These are phyloP conservation scores for Streptanthus diversifolius DNA, from an alignment of 345 rosid genomes.

Conservation along the genomic window DNA sequence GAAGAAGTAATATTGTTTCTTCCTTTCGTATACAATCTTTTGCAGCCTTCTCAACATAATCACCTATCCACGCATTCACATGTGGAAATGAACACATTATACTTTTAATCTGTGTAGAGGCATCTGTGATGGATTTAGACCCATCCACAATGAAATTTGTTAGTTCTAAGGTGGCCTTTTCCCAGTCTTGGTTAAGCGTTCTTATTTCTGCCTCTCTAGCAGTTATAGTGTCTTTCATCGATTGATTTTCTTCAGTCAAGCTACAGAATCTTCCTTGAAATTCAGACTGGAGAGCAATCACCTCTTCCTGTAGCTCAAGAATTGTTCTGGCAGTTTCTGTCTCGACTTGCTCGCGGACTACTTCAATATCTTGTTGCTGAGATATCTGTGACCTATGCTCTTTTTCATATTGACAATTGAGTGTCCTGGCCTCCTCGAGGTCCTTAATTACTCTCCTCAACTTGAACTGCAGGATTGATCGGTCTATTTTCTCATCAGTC, in stretches of 20 bases:
- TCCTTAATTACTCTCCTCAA: slow-evolving; percentile 51
- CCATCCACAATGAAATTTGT: slow-evolving; percentile 79
- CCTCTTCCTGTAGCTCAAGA: slow-evolving; percentile 79
- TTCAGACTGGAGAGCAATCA: slow-evolving; percentile 57
- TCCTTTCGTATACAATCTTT: slow-evolving; percentile 75
- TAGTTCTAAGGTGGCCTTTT: slow-evolving; percentile 73
- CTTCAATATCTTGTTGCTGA: slow-evolving; percentile 54
- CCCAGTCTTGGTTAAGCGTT: slow-evolving; percentile 63
- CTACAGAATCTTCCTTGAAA: slow-evolving; percentile 48
- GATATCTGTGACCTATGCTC: slow-evolving; percentile 53
- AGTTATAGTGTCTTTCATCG: slow-evolving; percentile 46
- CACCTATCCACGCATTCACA: slow-evolving; percentile 53
- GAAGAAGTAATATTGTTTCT: slow-evolving; percentile 62
- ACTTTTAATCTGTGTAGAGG: slow-evolving; percentile 60
- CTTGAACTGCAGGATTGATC: slow-evolving; percentile 45
- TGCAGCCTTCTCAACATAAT: slow-evolving; percentile 73
- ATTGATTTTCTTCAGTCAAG: slow-evolving; percentile 50
- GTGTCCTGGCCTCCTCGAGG: slow-evolving; percentile 53
- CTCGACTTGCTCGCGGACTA: slow-evolving; percentile 79
- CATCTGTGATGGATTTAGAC: slow-evolving; percentile 80
- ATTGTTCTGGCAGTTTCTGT: slow-evolving; percentile 72
- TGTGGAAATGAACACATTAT: slow-evolving; percentile 68
- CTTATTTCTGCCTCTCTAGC: slow-evolving; percentile 59
- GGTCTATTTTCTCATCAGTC: slow-evolving; percentile 32
- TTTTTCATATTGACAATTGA: slow-evolving; percentile 53